Evolutionary conservation across 2,329 filamentous ascomycete genomes (phyloP), one percentile per base, ranked within the genome.

Genomic region (Lasiodiplodia sp.): DNA sequence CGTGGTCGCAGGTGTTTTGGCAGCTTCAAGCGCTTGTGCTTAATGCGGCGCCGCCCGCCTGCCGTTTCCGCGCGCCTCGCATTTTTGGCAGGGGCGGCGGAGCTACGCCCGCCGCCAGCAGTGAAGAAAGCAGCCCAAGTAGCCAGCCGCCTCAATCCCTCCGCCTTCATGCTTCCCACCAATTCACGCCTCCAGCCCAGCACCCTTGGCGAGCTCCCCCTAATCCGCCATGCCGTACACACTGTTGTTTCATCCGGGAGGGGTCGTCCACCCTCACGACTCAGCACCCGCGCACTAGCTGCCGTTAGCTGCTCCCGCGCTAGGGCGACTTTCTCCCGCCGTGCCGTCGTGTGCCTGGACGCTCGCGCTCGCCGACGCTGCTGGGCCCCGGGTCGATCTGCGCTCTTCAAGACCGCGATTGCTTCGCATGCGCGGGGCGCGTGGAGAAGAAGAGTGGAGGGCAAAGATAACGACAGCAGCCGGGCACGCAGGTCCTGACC

Each of bases 401-500:
- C 58, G 40, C 58, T 51, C 40, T 51, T 18, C 58, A 49, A 63
- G 16, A 47, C 57, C 23, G 58, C 40, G 34, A 34, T 25, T 63
- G 58, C 58, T 25, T 51, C 58, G 58, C 58, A 51, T 63, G 44
- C 58, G 58, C 58, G 58, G 58, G 58, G 60, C 47, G 44, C 60
- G 60, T 52, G 60, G 60, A 64, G 60, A 64, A 52, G 38, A 12
- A 31, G n/a, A 21, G 60, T 38, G 44, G 60, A 63, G 47, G 11
- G 57, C 38, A 31, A 38, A 6, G 14, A 47, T 38, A 37, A 34
- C 31, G 31, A 34, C 6, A 34, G 31, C 31, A 37, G 53, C 47
- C n/a, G n/a, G 47, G 25, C 25, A 56, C 25, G 8, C 37, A 44
- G 40, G 12, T 47, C 44, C 21, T 47, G 44, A 47, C 53, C n/a